Percentiles rank a stretch among this genome's conserved stretches.
These are phyloP conservation scores for Hypoxylon fragiforme DNA, from an alignment of 495 filamentous ascomycete species.

Conservation along the genomic window DNA sequence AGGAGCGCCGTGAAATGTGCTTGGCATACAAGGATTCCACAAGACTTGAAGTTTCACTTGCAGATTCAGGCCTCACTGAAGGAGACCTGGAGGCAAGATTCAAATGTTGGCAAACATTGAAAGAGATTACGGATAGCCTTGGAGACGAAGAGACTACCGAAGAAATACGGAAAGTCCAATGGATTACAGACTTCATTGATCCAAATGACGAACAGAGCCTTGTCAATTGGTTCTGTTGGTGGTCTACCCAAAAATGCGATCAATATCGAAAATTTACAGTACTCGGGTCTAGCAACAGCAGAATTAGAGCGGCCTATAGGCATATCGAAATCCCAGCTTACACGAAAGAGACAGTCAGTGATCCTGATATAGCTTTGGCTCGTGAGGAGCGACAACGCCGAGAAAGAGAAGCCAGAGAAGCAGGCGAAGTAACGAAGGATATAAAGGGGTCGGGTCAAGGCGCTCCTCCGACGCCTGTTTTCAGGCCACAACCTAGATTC, in stretches of 20 bases:
- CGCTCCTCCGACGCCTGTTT: neutral
- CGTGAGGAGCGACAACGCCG: slow-evolving; percentile 3
- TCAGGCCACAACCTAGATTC: slow-evolving; percentile 7
- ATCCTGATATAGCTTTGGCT: slow-evolving; percentile 40
- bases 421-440: neutral
- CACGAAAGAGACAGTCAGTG: slow-evolving; percentile 39
- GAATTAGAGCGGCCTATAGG: slow-evolving; percentile 39
- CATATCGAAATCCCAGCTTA: slow-evolving; percentile 46
- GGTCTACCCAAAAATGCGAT: slow-evolving; percentile 51
- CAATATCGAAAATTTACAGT: slow-evolving; percentile 52
- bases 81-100: slow-evolving; percentile 31
- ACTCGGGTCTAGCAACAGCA: slow-evolving; percentile 44
- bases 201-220: slow-evolving; percentile 56
- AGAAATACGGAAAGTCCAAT: slow-evolving; percentile 45
- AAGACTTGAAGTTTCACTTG: slow-evolving; percentile 15
- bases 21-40: slow-evolving; percentile 5
- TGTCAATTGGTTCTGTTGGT: slow-evolving; percentile 58
- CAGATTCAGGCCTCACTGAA: slow-evolving; percentile 15
- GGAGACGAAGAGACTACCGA: slow-evolving; percentile 37
- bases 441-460: neutral
- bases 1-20: slow-evolving; percentile 35
- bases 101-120: slow-evolving; percentile 25
- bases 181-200: slow-evolving; percentile 49
- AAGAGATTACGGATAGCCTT: slow-evolving; percentile 26
- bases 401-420: neutral